Evolutionary conservation across 352 stramenopile genomes (phyloP).

Genomic region (Globisporangium emineosum): DNA sequence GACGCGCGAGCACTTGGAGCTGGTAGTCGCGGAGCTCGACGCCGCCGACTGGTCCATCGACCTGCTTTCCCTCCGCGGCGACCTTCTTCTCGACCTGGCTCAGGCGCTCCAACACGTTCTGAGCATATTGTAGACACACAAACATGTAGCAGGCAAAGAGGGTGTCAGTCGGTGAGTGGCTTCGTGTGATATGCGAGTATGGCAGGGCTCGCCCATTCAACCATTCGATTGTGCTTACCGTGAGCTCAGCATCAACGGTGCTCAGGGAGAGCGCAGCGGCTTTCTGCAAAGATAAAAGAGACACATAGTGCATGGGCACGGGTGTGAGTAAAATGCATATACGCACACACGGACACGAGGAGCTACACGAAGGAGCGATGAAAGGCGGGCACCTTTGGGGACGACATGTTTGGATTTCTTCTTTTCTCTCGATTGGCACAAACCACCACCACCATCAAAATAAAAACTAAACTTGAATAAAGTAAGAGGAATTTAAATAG

Average conservation of each 20-base stretch:
- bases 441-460: too few species aligned
- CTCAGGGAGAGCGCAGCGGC: background rate
- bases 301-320: too few species aligned
- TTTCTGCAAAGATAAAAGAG: too few species aligned
- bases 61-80: conserved; percentile 24
- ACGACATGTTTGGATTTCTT: too few species aligned
- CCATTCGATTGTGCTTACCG: background rate
- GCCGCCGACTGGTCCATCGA: conserved; percentile 53
- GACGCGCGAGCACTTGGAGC: conserved; percentile 51
- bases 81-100: conserved; percentile 47
- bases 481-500: too few species aligned
- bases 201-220: background rate
- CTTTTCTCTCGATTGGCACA: too few species aligned
- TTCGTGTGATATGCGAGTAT: background rate
- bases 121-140: background rate
- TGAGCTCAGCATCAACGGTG: conserved; percentile 12
- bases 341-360: too few species aligned
- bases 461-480: too few species aligned
- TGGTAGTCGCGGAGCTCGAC: conserved; percentile 72
- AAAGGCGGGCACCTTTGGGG: too few species aligned
- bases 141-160: background rate
- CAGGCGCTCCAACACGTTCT: conserved; percentile 53
- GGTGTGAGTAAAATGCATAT: too few species aligned
- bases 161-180: background rate
- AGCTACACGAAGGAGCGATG: too few species aligned